phyloP scores from a whole-genome alignment of 495 filamentous ascomycete genomes.

The Daldinia decipiens region DNA sequence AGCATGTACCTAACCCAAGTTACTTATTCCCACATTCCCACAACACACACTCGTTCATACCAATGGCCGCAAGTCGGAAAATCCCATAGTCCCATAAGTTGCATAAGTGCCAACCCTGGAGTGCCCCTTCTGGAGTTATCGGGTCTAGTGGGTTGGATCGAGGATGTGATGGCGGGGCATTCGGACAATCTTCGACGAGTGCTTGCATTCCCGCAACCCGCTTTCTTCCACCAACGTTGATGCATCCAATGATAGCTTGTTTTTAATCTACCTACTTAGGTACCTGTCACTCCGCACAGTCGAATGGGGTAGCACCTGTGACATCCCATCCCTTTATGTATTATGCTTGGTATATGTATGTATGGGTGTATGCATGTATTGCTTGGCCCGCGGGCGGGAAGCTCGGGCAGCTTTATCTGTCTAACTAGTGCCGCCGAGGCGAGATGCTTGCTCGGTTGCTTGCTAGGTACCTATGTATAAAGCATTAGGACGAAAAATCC shows the following conservation, averaged over 20 bases:
- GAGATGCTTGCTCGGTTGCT: neutral
- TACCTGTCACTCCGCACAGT: conserved; percentile 40
- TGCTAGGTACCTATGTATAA: conserved; percentile 2
- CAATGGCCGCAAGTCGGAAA: neutral
- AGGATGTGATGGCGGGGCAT: conserved; percentile 42
- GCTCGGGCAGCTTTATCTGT: conserved; percentile 9
- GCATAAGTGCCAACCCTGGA: too few relatives aligned
- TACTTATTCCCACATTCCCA: too few relatives aligned
- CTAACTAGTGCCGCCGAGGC: neutral
- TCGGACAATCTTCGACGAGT: conserved; percentile 43
- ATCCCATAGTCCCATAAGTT: neutral
- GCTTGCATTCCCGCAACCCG: conserved; percentile 46
- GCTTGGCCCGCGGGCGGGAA: conserved; percentile 10
- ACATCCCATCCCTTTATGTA: conserved; percentile 8
- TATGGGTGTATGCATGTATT: neutral
- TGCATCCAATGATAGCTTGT: conserved; percentile 39
- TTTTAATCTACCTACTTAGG: conserved; percentile 25
- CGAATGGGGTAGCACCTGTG: conserved; percentile 28
- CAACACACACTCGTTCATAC: neutral
- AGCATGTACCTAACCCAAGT: too few relatives aligned
- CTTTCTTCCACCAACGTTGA: conserved; percentile 25
- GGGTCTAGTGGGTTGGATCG: conserved; percentile 41
- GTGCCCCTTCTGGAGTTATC: conserved; percentile 37
- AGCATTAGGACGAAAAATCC: neutral
- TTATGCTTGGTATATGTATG: neutral